Conservation (phyloP, 768 basidiomycete genomes). For the Lentinula lateritia region DNA sequence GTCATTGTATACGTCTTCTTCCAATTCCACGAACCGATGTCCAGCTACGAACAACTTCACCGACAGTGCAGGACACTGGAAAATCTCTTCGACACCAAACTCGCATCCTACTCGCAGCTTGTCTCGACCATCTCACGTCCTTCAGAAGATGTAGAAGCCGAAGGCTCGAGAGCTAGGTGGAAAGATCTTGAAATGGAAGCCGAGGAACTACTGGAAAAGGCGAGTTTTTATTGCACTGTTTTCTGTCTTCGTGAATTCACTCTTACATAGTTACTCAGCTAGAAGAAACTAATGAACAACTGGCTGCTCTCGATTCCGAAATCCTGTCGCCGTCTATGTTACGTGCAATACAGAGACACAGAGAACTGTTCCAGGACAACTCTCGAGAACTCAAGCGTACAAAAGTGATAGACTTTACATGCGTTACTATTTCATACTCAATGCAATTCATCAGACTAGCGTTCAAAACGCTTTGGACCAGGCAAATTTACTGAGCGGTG, state of each 20-base stretch:
- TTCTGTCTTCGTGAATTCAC: slow-evolving; percentile 5
- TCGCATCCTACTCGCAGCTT: slow-evolving; percentile 86
- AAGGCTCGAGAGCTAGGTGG: slow-evolving; percentile 68
- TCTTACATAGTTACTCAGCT: slow-evolving; percentile 44
- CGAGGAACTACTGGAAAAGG: slow-evolving; percentile 84
- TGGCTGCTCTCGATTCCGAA: slow-evolving; percentile 62
- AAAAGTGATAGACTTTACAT: slow-evolving; percentile 44
- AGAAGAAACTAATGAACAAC: slow-evolving; percentile 79
- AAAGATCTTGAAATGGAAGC: slow-evolving; percentile 82
- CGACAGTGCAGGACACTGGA: slow-evolving; percentile 92
- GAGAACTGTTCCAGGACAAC: slow-evolving; percentile 87
- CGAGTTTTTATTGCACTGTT: slow-evolving; percentile 8
- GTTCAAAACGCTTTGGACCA: slow-evolving; percentile 80
- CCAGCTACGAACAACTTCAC: slow-evolving; percentile 83
- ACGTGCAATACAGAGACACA: slow-evolving; percentile 85
- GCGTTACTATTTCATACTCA: neutral
- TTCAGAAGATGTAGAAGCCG: slow-evolving; percentile 61
- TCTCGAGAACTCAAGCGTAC: slow-evolving; percentile 80
- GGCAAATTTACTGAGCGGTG: slow-evolving; percentile 82
- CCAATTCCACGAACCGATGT: slow-evolving; percentile 35
- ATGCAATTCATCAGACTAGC: slow-evolving; percentile 47
- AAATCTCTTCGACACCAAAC: slow-evolving; percentile 85
- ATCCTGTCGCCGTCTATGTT: slow-evolving; percentile 79
- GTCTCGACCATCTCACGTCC: slow-evolving; percentile 58
- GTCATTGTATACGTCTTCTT: no score